These are phyloP conservation scores for Corylus heterophylla DNA, from an alignment of 306 rosid species.

Conservation along the genomic window DNA sequence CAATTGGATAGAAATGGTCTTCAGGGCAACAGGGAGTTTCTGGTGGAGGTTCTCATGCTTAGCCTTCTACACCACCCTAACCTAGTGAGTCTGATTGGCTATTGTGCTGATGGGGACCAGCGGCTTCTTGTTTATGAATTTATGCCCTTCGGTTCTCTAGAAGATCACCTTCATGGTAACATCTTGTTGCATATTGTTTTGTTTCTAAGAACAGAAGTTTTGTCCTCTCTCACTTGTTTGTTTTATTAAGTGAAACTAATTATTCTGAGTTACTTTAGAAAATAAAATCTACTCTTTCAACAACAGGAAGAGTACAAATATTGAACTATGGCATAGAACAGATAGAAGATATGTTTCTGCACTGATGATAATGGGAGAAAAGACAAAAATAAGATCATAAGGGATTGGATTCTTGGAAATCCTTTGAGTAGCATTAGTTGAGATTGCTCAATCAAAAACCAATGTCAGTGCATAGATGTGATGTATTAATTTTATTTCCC, in stretches of 20 bases:
- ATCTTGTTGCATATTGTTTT: constrained; percentile 10
- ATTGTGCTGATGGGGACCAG: constrained; percentile 94
- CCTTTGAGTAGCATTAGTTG: background rate
- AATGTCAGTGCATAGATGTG: background rate
- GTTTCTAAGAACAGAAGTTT: constrained; percentile 19
- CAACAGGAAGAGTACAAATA: background rate
- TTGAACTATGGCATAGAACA: background rate
- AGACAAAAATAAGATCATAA: background rate
- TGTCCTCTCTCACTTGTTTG: constrained; percentile 13
- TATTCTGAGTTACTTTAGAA: background rate
- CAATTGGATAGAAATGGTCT: constrained; percentile 93
- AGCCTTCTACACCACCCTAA: constrained; percentile 89
- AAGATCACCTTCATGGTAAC: constrained; percentile 88
- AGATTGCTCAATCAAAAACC: constrained; percentile 6
- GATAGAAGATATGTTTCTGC: background rate
- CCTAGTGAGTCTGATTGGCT: constrained; percentile 81
- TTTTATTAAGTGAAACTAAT: background rate
- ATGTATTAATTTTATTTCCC: background rate
- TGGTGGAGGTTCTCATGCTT: constrained; percentile 94
- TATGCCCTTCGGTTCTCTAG: constrained; percentile 82
- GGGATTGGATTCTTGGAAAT: constrained; percentile 1
- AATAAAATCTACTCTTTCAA: background rate
- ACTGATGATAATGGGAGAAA: background rate
- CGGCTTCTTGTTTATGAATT: constrained; percentile 92
- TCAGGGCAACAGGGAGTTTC: constrained; percentile 91